phyloP scores from a whole-genome alignment of 2,329 filamentous ascomycete genomes.

The Hymenoscyphus albidus region DNA sequence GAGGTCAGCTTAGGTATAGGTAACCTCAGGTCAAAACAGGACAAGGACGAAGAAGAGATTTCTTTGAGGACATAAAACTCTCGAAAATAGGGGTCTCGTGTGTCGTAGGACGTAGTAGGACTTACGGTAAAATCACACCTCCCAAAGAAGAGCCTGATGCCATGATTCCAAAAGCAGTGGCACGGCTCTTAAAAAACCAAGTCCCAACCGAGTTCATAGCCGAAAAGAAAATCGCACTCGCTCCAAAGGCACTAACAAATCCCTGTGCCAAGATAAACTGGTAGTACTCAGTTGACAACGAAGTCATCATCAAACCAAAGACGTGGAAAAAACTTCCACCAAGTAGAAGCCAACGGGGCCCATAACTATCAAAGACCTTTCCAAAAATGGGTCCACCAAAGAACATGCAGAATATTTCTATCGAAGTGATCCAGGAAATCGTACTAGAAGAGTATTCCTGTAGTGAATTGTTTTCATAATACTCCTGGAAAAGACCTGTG shows the following conservation, averaged over 20 bases:
- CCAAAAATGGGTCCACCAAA: conserved; percentile 59
- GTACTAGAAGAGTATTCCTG: conserved; percentile 47
- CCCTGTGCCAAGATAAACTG: conserved; percentile 50
- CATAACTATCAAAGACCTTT: conserved; percentile 59
- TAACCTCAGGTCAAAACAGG: background rate
- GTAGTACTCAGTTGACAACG: conserved; percentile 52
- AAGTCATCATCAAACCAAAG: conserved; percentile 60
- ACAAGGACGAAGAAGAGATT: too few relatives aligned
- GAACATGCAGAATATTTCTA: conserved; percentile 53
- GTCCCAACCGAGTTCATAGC: conserved; percentile 41
- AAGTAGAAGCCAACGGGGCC: conserved; percentile 50
- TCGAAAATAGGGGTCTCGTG: too few relatives aligned
- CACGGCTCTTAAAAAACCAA: conserved; percentile 48
- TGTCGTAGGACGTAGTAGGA: background rate
- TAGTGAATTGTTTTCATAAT: conserved; percentile 51
- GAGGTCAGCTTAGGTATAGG: background rate
- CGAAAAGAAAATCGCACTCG: conserved; percentile 45
- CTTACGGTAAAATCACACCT: conserved; percentile 52
- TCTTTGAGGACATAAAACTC: too few relatives aligned
- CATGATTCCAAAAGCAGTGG: conserved; percentile 46
- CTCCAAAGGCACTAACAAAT: conserved; percentile 43
- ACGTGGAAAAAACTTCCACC: conserved; percentile 52
- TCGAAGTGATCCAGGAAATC: conserved; percentile 59
- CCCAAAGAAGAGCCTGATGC: conserved; percentile 48
- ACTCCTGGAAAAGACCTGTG: conserved; percentile 53